These are phyloP conservation scores for Bullera alba DNA, from an alignment of 768 basidiomycete species.

Conservation along the genomic window DNA sequence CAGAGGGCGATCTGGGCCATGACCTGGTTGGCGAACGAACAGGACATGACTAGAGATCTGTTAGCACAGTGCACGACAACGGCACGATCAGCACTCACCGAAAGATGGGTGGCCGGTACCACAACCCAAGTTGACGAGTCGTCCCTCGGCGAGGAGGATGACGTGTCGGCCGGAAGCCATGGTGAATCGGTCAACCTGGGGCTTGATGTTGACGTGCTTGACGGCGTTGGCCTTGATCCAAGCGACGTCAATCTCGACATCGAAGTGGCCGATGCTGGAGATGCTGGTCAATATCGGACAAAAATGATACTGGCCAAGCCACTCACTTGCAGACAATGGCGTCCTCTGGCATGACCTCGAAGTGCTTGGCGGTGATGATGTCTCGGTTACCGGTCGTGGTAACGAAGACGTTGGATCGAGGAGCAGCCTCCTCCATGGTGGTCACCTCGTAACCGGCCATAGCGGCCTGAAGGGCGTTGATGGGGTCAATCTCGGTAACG, in stretches of 20 bases:
- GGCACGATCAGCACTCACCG: too few relatives aligned
- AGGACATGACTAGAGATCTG: constrained; percentile 86
- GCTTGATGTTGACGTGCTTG: constrained; percentile 82
- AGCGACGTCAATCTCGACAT: constrained; percentile 78
- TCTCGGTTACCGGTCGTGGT: constrained; percentile 99
- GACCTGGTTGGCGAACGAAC: constrained; percentile 98
- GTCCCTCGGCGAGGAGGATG: constrained; percentile 95
- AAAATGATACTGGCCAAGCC: constrained; percentile 3
- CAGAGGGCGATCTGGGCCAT: constrained; percentile 97
- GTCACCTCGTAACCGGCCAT: constrained; percentile 99
- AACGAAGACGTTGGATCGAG: constrained; percentile 82
- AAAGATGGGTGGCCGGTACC: constrained; percentile 98
- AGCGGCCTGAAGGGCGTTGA: constrained; percentile 98
- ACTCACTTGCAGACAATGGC: constrained; percentile 95
- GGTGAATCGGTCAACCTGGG: constrained; percentile 96
- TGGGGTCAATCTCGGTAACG: constrained; percentile 97
- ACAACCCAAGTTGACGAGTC: constrained; percentile 98
- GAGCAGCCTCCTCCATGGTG: constrained; percentile 96
- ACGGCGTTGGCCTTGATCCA: constrained; percentile 94
- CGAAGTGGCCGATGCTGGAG: constrained; percentile 50
- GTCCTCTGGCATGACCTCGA: constrained; percentile 90
- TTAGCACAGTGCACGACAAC: background rate
- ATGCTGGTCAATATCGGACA: too few relatives aligned
- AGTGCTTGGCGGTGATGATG: constrained; percentile 89
- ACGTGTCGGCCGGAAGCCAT: constrained; percentile 87